These are phyloP conservation scores for Fusarium sp. DNA, from an alignment of 2,329 filamentous ascomycete species.

Conservation along the genomic window DNA sequence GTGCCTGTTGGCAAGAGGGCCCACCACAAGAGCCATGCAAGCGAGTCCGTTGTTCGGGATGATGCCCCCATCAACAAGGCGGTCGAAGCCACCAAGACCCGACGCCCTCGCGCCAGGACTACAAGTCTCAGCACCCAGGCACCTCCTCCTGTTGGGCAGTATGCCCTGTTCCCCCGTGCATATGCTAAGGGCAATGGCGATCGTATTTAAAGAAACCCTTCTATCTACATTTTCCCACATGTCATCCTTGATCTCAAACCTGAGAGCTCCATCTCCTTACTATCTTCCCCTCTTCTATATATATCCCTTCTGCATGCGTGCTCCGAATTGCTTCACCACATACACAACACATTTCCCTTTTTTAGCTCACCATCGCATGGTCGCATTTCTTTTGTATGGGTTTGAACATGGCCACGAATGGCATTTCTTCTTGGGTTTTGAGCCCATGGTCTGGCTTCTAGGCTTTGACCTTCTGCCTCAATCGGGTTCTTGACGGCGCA, in stretches of 20 bases:
- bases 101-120: slow-evolving; percentile 58
- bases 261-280: slow-evolving; percentile 9
- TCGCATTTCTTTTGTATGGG: slow-evolving; percentile 29
- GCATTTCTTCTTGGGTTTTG: background rate
- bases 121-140: slow-evolving; percentile 57
- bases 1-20: slow-evolving; percentile 38
- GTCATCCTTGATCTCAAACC: background rate
- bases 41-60: slow-evolving; percentile 51
- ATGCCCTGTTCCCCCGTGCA: slow-evolving; percentile 58
- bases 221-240: slow-evolving; percentile 12
- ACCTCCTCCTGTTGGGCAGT: slow-evolving; percentile 60
- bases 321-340: slow-evolving; percentile 2
- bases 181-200: slow-evolving; percentile 49
- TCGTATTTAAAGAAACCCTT: slow-evolving; percentile 44
- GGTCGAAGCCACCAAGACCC: slow-evolving; percentile 46
- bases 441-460: slow-evolving; percentile 2
- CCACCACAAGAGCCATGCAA: slow-evolving; percentile 53
- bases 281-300: background rate
- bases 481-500: slow-evolving; percentile 25
- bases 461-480: background rate
- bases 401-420: slow-evolving; percentile 11
- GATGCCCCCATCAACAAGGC: slow-evolving; percentile 46
- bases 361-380: background rate
- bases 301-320: slow-evolving; percentile 5
- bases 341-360: background rate